Evolutionary conservation across 371 early-diverging fungal species (phyloP).

Genomic region (Mucor irregularis): DNA sequence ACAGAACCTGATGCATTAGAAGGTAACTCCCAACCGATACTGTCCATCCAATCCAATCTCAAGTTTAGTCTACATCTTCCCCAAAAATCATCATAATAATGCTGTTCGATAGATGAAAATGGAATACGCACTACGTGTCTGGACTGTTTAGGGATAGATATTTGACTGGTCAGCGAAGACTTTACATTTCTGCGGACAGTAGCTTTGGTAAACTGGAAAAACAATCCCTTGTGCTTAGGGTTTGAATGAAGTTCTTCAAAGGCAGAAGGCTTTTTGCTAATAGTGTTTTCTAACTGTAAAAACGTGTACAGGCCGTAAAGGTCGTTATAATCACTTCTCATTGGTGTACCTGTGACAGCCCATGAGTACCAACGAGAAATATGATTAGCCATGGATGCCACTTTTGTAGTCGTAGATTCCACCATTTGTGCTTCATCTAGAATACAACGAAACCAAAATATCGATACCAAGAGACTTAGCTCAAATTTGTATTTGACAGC

Average conservation of each 20-base stretch:
- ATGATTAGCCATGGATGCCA: slow-evolving; percentile 56
- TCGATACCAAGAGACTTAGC: slow-evolving; percentile 46
- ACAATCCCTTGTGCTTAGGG: slow-evolving; percentile 17
- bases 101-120: slow-evolving; percentile 60
- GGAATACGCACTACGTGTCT: slow-evolving; percentile 48
- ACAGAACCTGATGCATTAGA: too few species aligned
- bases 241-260: slow-evolving; percentile 17
- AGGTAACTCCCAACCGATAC: slow-evolving; percentile 21
- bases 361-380: slow-evolving; percentile 65
- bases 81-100: slow-evolving; percentile 63
- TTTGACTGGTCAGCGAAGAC: slow-evolving; percentile 44
- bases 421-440: slow-evolving; percentile 71
- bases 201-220: slow-evolving; percentile 34
- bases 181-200: slow-evolving; percentile 66
- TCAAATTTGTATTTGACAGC: slow-evolving; percentile 24
- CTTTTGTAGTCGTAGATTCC: slow-evolving; percentile 44
- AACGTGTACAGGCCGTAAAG: slow-evolving; percentile 55
- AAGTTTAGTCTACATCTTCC: slow-evolving; percentile 36
- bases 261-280: slow-evolving; percentile 23
- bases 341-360: slow-evolving; percentile 77
- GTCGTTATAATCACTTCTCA: slow-evolving; percentile 49
- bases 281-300: slow-evolving; percentile 35
- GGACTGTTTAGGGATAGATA: slow-evolving; percentile 59
- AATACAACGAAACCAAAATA: slow-evolving; percentile 66
- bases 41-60: slow-evolving; percentile 22